Evolutionary conservation across 352 stramenopile species (phyloP).

Genomic region (Phytopythium ostracodes): DNA sequence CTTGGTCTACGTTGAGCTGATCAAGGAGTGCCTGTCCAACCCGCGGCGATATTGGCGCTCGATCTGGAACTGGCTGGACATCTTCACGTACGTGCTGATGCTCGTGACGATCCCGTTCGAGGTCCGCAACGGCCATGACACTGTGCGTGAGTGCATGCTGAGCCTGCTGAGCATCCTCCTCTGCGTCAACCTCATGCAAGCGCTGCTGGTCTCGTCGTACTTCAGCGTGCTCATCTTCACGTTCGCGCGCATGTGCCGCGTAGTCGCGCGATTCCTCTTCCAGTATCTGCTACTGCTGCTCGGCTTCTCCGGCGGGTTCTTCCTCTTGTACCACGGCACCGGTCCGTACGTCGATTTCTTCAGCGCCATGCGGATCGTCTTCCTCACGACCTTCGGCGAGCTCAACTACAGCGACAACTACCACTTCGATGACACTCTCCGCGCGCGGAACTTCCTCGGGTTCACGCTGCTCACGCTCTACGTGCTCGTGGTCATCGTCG

Average conservation of each 20-base stretch:
- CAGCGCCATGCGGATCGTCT: conserved; percentile 46
- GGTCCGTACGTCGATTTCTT: conserved; percentile 40
- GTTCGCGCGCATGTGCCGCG: conserved; percentile 58
- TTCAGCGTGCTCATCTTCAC: conserved; percentile 64
- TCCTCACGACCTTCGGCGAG: conserved; percentile 54
- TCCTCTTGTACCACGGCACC: conserved; percentile 41
- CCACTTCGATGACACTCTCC: conserved; percentile 29
- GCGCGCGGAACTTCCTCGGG: conserved; percentile 32
- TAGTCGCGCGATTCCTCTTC: conserved; percentile 47
- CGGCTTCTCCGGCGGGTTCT: conserved; percentile 42
- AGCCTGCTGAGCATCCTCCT: conserved; percentile 49
- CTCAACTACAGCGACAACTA: conserved; percentile 58
- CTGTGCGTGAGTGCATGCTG: conserved; percentile 40
- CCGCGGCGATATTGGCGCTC: conserved; percentile 42
- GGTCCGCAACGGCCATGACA: conserved; percentile 26
- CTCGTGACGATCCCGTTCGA: conserved; percentile 45
- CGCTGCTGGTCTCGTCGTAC: conserved; percentile 47
- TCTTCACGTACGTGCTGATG: conserved; percentile 46
- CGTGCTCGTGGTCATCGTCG: conserved; percentile 52
- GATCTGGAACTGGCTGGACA: conserved; percentile 49
- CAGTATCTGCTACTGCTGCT: conserved; percentile 48
- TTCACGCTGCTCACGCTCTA: conserved; percentile 46
- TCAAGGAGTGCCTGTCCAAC: conserved; percentile 45
- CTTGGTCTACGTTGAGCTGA: conserved; percentile 56
- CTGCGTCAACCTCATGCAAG: conserved; percentile 53